phyloP scores from a whole-genome alignment of 805 yeast species.

The Myxozyma lipomycoides region DNA sequence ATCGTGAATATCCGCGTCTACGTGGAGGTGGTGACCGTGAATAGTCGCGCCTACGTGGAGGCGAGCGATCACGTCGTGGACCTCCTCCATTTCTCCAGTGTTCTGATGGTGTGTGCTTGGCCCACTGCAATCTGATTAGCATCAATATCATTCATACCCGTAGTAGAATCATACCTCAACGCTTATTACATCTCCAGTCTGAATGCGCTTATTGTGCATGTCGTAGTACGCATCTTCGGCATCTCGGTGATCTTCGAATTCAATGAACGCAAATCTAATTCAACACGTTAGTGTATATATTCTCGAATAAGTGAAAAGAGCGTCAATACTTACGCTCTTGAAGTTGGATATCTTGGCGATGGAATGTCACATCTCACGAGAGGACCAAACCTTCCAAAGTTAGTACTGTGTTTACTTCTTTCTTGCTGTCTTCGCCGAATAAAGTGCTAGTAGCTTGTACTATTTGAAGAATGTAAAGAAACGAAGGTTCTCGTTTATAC shows the following conservation, averaged over 20 bases:
- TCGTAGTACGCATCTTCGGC: constrained; percentile 38
- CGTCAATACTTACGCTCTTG: constrained; percentile 25
- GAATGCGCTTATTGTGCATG: constrained; percentile 32
- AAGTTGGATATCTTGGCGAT: constrained; percentile 29
- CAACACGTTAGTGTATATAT: not conserved
- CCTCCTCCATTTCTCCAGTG: constrained; percentile 29
- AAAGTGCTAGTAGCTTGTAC: too few species aligned
- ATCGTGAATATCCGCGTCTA: constrained; percentile 12
- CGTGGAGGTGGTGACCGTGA: constrained; percentile 19
- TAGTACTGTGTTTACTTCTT: not conserved
- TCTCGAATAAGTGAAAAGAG: not conserved
- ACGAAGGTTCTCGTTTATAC: too few species aligned
- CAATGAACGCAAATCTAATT: constrained; percentile 34
- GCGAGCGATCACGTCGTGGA: constrained; percentile 24
- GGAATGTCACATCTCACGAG: constrained; percentile 36
- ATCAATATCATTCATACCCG: not conserved
- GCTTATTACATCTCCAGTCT: constrained; percentile 31
- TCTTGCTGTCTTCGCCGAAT: not conserved
- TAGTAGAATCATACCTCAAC: constrained; percentile 27
- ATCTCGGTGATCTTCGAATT: constrained; percentile 34
- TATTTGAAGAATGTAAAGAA: too few species aligned
- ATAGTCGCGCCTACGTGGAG: constrained; percentile 8
- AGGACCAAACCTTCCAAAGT: constrained; percentile 31
- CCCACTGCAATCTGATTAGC: constrained; percentile 19
- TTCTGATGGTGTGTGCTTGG: constrained; percentile 26